Percentiles rank a stretch among this genome's conserved stretches.
phyloP scores from a whole-genome alignment of 2,329 filamentous ascomycete species.

The Neonectria hederae region DNA sequence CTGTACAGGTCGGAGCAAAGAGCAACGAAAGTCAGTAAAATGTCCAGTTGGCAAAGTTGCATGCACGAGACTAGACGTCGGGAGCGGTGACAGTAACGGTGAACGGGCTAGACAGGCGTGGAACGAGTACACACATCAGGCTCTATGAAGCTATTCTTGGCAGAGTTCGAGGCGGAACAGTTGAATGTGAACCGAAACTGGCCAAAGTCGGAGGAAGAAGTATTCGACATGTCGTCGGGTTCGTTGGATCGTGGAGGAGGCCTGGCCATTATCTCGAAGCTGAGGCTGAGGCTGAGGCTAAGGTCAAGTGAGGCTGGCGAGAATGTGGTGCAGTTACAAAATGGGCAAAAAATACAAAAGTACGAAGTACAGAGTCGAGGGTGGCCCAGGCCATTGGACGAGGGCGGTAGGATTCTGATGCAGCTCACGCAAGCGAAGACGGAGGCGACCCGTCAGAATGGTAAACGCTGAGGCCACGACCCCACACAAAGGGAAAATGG shows the following conservation, averaged over 20 bases:
- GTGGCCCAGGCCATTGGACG: slow-evolving; percentile 18
- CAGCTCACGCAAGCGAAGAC: slow-evolving; percentile 16
- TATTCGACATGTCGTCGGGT: slow-evolving; percentile 24
- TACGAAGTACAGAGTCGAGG: slow-evolving; percentile 9
- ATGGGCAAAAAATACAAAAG: background rate
- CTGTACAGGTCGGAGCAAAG: slow-evolving; percentile 19
- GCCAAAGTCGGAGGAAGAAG: slow-evolving; percentile 30
- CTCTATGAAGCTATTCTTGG: slow-evolving; percentile 45
- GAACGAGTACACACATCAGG: slow-evolving; percentile 43
- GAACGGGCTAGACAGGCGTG: background rate
- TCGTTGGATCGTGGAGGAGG: slow-evolving; percentile 21
- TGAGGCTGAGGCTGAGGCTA: background rate
- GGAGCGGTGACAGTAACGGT: background rate
- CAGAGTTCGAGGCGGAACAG: slow-evolving; percentile 38
- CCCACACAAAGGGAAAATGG: slow-evolving; percentile 21
- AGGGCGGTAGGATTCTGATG: slow-evolving; percentile 10
- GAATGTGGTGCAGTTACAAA: slow-evolving; percentile 10
- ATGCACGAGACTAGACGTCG: background rate
- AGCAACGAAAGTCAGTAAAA: slow-evolving; percentile 30
- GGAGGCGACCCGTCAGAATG: slow-evolving; percentile 22
- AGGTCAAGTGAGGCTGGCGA: slow-evolving; percentile 3
- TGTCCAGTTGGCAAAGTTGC: background rate
- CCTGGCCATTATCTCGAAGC: slow-evolving; percentile 27
- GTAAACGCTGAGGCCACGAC: slow-evolving; percentile 28
- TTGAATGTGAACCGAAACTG: slow-evolving; percentile 49